Percentiles rank a stretch among this genome's conserved stretches.
phyloP scores from a whole-genome alignment of 345 rosid species.

The Hibiscus trionum region DNA sequence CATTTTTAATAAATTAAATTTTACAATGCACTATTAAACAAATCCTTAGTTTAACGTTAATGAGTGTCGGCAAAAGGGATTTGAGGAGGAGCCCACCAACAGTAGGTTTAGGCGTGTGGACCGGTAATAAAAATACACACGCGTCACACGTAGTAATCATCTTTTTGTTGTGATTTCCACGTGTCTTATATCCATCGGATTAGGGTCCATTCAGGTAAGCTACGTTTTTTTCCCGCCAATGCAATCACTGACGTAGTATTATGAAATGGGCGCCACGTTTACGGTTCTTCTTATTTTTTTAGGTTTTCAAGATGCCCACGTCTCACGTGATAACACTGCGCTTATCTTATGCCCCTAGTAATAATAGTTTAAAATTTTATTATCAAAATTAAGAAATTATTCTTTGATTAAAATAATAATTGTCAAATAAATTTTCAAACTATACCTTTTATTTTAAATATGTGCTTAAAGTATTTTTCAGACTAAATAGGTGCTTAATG shows the following conservation, averaged over 20 bases:
- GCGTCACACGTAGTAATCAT: constrained; percentile 15
- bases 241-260: constrained; percentile 15
- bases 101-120: constrained; percentile 13
- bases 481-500: no score
- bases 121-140: constrained; percentile 21
- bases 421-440: no score
- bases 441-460: no score
- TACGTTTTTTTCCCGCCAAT: constrained; percentile 26
- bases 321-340: constrained; percentile 27
- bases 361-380: no score
- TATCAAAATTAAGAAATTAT: no score
- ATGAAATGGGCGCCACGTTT: constrained; percentile 29
- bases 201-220: constrained; percentile 7
- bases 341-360: neutral
- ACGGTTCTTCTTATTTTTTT: neutral
- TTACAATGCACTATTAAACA: no score
- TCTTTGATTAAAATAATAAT: no score
- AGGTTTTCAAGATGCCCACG: constrained; percentile 30
- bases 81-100: constrained; percentile 27
- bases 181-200: constrained; percentile 12
- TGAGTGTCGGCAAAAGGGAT: constrained; percentile 36
- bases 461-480: no score
- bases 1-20: no score
- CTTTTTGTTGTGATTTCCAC: neutral
- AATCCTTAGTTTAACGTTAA: neutral